These are phyloP conservation scores for Fusarium hainanense DNA, from an alignment of 2,329 filamentous ascomycete species.

Conservation along the genomic window DNA sequence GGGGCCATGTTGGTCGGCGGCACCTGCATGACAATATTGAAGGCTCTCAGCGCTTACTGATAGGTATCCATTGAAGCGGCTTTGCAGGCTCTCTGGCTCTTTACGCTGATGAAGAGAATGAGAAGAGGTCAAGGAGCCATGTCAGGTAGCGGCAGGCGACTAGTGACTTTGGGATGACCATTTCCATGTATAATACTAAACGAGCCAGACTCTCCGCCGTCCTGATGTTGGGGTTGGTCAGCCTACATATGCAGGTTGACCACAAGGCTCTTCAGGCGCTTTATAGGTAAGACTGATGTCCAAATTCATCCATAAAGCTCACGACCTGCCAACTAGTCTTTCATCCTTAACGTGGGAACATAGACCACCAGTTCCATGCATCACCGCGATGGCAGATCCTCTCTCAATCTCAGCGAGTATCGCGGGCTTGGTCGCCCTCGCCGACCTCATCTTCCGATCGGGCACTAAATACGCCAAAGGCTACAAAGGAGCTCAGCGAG, in stretches of 20 bases:
- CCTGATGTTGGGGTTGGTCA: not conserved
- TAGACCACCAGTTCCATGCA: not conserved
- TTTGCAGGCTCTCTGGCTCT: too few relatives aligned
- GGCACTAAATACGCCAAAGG: not conserved
- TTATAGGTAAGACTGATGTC: not conserved
- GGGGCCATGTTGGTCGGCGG: not conserved
- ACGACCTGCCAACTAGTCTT: rapidly evolving
- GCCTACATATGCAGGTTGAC: not conserved
- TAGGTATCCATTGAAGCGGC: too few relatives aligned
- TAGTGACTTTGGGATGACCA: not conserved
- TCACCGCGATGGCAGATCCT: not conserved
- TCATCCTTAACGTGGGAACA: rapidly evolving
- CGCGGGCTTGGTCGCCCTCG: not conserved
- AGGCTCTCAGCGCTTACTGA: not conserved
- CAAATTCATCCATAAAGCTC: rapidly evolving
- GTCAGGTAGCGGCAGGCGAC: not conserved
- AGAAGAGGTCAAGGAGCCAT: too few relatives aligned
- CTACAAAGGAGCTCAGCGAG: not conserved
- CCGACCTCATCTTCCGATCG: not conserved
- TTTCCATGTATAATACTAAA: too few relatives aligned
- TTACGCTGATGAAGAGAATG: too few relatives aligned
- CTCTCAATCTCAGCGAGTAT: not conserved
- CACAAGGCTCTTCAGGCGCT: not conserved
- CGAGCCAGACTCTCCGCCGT: not conserved
- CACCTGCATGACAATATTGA: not conserved